Percentiles rank a stretch among this genome's conserved stretches.
These are phyloP conservation scores for Penicillium robsamsonii DNA, from an alignment of 495 filamentous ascomycete genomes.

Conservation along the genomic window DNA sequence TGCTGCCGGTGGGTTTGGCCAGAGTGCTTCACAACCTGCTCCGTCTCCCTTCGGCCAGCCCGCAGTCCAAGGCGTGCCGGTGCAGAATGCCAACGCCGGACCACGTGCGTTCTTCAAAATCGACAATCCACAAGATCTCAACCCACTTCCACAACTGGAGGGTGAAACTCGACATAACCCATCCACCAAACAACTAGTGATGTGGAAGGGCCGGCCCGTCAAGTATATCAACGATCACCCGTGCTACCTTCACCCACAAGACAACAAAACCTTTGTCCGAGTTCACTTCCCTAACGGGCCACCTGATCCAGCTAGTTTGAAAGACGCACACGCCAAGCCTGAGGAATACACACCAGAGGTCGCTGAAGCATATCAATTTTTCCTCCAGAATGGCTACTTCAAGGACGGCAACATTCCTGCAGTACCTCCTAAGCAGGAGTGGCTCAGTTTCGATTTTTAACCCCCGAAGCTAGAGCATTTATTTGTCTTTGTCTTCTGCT, in stretches of 20 bases:
- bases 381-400: conserved; percentile 61
- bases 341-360: conserved; percentile 48
- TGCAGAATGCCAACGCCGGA: conserved; percentile 21
- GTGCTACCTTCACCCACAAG: conserved; percentile 49
- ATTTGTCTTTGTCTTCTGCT: not conserved
- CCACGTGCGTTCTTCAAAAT: conserved; percentile 34
- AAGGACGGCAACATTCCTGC: conserved; percentile 63
- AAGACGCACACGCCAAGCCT: conserved; percentile 37
- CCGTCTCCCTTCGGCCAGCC: conserved; percentile 31
- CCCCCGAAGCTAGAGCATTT: not conserved
- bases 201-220: conserved; percentile 57
- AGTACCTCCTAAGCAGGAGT: conserved; percentile 70
- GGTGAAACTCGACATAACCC: conserved; percentile 42
- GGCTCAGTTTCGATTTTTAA: conserved; percentile 69
- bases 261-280: conserved; percentile 48
- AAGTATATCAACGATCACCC: conserved; percentile 50
- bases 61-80: conserved; percentile 22
- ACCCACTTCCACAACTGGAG: conserved; percentile 37
- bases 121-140: conserved; percentile 31
- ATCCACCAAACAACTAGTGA: conserved; percentile 34
- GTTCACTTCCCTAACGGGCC: conserved; percentile 72
- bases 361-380: conserved; percentile 57
- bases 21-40: conserved; percentile 31
- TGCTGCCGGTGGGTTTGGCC: conserved; percentile 28
- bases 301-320: conserved; percentile 49